Evolutionary conservation across 1,284 basidiomycete species (phyloP), one percentile per base, ranked within the genome.

Genomic region (Austroboletus novae-zelandiae): DNA sequence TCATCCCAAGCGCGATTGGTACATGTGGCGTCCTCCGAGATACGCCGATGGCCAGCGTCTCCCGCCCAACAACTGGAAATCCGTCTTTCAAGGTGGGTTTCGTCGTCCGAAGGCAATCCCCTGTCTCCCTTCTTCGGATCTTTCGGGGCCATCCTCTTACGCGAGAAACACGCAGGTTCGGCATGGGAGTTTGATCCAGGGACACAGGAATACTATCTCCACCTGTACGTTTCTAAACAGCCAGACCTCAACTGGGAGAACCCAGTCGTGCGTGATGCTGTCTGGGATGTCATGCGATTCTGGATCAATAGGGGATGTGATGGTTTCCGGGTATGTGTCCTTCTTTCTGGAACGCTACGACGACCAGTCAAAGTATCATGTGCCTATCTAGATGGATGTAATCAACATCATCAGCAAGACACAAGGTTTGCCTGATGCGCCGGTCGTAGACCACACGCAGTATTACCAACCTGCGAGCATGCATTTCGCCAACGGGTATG

Each of bases 181-280:
- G 84, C 81, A 4, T 92, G 90, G 90, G 78, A 83, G 23, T 88
- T 80, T 62, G 84, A 88, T 65, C 80, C 83, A 54, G 62, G 64
- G 23, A 86, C 85, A 0, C 73, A 83, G 52, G 84, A 89, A 67
- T 91, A 84, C 60, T 90, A 89, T 64, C 77, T 90, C 43, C 87
- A 90, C 67, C 62, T 89, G 9, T 91, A 83, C 66, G 75, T 83
- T 56, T 62, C 73, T 11, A 79, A 84, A 56, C 89, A 91, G 69
- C 89, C 89, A 0, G 89, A 91, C 65, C 69, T 90, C 31, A 90
- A 92, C 67, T 91, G 87, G 88, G 81, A 86, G 40, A 84, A 87
- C 61, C 74, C 76, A 1, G 76, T 77, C 34, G 80, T 87, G 10
- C 71, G 83, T 25, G 71, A 78, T 37, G 84, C 83, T 3, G 78